Conservation (phyloP, 1,139 yeast species). For the Trichomonascaceae sp. region DNA sequence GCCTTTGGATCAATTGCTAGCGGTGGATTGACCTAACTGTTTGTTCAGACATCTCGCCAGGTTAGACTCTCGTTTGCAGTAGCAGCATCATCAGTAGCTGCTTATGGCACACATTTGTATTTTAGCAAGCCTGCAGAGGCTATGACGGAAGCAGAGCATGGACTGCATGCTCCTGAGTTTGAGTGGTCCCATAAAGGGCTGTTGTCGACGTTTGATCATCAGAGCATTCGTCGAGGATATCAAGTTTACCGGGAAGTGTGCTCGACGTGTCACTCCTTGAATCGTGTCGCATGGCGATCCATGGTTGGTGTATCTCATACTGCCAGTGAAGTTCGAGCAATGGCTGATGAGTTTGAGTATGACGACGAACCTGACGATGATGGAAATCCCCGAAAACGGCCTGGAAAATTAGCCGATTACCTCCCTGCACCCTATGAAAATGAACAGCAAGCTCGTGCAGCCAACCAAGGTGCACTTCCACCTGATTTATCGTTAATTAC, state of each 20-base stretch:
- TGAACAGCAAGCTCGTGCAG: conserved; percentile 99
- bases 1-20: background rate
- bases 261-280: conserved; percentile 97
- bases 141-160: conserved; percentile 99
- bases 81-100: conserved; percentile 30
- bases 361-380: conserved; percentile 99
- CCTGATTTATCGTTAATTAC: conserved; percentile 96
- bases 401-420: conserved; percentile 95
- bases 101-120: conserved; percentile 30
- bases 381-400: conserved; percentile 97
- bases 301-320: conserved; percentile 96
- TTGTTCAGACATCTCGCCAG: conserved; percentile 5
- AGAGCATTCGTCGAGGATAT: conserved; percentile 97
- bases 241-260: conserved; percentile 98
- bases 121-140: conserved; percentile 58
- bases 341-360: conserved; percentile 96
- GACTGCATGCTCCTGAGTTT: conserved; percentile 89
- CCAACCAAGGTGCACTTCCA: conserved; percentile 98
- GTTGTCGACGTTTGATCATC: conserved; percentile 91
- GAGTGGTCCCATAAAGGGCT: conserved; percentile 91
- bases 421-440: conserved; percentile 94
- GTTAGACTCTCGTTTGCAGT: conserved; percentile 9
- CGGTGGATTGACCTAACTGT: background rate
- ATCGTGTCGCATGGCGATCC: conserved; percentile 98
- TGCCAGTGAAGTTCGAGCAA: conserved; percentile 79